Evolutionary conservation across 805 yeast species (phyloP).

Genomic region (Kazachstania psychrophila): DNA sequence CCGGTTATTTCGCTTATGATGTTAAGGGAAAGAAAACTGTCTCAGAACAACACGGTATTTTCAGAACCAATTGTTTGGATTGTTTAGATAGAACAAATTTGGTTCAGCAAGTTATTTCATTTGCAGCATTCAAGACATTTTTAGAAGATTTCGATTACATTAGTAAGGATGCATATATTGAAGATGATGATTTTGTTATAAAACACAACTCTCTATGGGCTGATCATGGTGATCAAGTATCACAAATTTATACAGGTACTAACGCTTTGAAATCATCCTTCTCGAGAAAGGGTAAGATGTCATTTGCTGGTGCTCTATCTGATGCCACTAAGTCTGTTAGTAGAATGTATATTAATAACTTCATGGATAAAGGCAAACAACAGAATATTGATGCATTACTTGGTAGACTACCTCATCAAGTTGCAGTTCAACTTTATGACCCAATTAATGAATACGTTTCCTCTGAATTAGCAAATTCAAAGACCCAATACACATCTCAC

Average conservation of each 20-base stretch:
- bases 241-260: conserved; percentile 94
- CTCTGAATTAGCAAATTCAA: conserved; percentile 39
- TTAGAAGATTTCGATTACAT: conserved; percentile 35
- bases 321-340: conserved; percentile 95
- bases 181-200: conserved; percentile 48
- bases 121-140: conserved; percentile 54
- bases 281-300: conserved; percentile 93
- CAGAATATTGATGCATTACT: conserved; percentile 77
- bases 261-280: conserved; percentile 93
- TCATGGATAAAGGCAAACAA: conserved; percentile 86
- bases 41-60: conserved; percentile 80
- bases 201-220: conserved; percentile 92
- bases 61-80: conserved; percentile 88
- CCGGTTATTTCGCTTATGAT: conserved; percentile 79
- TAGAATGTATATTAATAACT: conserved; percentile 90
- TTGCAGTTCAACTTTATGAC: conserved; percentile 67
- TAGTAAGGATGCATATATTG: conserved; percentile 15
- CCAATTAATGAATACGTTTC: conserved; percentile 83
- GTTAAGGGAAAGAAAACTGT: conserved; percentile 42
- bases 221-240: conserved; percentile 93
- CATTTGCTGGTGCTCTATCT: conserved; percentile 90
- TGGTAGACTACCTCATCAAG: conserved; percentile 70
- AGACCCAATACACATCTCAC: conserved; percentile 48
- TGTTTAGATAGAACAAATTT: conserved; percentile 92
- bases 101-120: conserved; percentile 75